Conservation (phyloP, 495 filamentous ascomycete species). For the Aspergillus wentii region DNA sequence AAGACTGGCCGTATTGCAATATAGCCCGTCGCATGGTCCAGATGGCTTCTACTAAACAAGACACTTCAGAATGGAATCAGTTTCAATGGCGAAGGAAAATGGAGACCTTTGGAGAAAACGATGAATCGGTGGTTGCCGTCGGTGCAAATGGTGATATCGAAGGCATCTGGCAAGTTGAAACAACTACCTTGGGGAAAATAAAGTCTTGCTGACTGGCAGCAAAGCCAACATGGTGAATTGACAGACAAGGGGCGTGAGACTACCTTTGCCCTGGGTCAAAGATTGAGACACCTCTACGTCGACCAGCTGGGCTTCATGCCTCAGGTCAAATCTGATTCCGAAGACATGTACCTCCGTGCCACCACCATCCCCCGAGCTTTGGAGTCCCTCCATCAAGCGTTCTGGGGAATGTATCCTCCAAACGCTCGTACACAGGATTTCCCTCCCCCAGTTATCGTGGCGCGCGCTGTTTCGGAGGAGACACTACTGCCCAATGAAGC, state of each 20-base stretch:
- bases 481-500: slow-evolving; percentile 89
- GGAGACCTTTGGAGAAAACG: slow-evolving; percentile 72
- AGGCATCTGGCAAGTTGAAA: slow-evolving; percentile 55
- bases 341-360: slow-evolving; percentile 78
- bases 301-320: slow-evolving; percentile 86
- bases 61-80: slow-evolving; percentile 56
- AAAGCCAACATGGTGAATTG: slow-evolving; percentile 73
- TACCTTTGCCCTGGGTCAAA: slow-evolving; percentile 72
- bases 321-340: slow-evolving; percentile 52
- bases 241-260: slow-evolving; percentile 84
- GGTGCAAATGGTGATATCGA: slow-evolving; percentile 69
- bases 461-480: slow-evolving; percentile 69
- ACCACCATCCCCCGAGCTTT: slow-evolving; percentile 82
- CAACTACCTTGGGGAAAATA: background rate
- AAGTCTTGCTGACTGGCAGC: slow-evolving; percentile 9
- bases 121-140: slow-evolving; percentile 61
- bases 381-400: slow-evolving; percentile 85
- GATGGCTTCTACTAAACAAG: slow-evolving; percentile 56
- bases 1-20: slow-evolving; percentile 90
- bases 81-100: slow-evolving; percentile 75
- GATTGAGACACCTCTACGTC: slow-evolving; percentile 80
- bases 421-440: slow-evolving; percentile 59
- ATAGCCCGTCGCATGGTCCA: slow-evolving; percentile 68
- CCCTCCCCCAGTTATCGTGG: slow-evolving; percentile 69
- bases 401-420: slow-evolving; percentile 82